Evolutionary conservation across 2,329 filamentous ascomycete genomes (phyloP).

Genomic region (Aspergillus neoniger): DNA sequence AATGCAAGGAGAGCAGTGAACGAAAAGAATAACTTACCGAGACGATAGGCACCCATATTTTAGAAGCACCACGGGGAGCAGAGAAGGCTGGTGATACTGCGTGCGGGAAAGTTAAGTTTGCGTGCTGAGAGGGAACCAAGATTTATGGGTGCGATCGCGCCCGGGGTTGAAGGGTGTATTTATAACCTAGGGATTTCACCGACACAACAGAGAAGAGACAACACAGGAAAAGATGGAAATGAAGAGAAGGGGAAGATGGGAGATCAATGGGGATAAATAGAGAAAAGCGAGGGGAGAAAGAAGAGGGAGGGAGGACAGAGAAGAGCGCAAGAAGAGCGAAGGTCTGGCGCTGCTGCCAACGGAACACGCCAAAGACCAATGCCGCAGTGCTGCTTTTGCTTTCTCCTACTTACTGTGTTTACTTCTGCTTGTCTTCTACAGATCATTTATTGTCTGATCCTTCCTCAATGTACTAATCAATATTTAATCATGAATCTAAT

Average conservation of each 20-base stretch:
- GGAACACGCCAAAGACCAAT: constrained; percentile 28
- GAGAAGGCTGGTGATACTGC: not conserved
- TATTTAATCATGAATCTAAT: no score
- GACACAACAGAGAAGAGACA: constrained; percentile 1
- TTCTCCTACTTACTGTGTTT: not conserved
- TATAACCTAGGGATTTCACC: not conserved
- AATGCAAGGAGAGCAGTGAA: not conserved
- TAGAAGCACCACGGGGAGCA: not conserved
- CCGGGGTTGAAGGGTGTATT: not conserved
- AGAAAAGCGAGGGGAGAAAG: not conserved
- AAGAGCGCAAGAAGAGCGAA: constrained; percentile 3
- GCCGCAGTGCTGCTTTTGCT: constrained; percentile 16
- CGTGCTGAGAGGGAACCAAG: not conserved
- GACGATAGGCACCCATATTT: constrained; percentile 20
- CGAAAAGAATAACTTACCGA: constrained; percentile 15
- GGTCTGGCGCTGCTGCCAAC: constrained; percentile 9
- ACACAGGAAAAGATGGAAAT: constrained; percentile 4
- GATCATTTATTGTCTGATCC: not conserved
- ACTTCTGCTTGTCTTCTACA: not conserved
- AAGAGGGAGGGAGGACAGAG: constrained; percentile 12
- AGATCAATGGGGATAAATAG: constrained; percentile 2
- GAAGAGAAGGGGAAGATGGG: not conserved
- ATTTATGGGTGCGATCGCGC: not conserved
- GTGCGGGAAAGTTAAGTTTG: not conserved
- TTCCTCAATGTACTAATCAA: no score